These are phyloP conservation scores for Trichoderma gracile DNA, from an alignment of 2,329 filamentous ascomycete genomes.

Conservation along the genomic window DNA sequence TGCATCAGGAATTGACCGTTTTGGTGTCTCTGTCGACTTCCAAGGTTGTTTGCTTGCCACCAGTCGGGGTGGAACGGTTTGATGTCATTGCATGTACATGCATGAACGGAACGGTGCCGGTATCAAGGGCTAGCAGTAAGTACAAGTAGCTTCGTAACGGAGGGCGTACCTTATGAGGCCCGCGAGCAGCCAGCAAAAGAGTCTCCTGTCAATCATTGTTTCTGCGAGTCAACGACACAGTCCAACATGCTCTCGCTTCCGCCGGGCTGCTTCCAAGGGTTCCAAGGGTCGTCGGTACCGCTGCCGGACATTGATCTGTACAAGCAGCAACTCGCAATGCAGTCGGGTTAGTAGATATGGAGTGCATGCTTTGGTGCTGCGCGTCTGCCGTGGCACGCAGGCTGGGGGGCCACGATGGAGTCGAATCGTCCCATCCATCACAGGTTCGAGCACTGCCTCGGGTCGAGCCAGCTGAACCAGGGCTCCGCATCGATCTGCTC, in stretches of 20 bases:
- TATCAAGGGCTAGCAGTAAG: too few relatives aligned
- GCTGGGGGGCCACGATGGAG: constrained; percentile 3
- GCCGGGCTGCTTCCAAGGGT: not conserved
- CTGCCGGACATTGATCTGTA: too few relatives aligned
- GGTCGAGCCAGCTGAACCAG: constrained; percentile 12
- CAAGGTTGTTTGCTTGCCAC: constrained; percentile 4
- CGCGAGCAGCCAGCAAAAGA: not conserved
- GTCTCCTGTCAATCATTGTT: constrained; percentile 23
- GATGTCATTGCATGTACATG: constrained; percentile 1
- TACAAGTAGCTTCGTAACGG: too few relatives aligned
- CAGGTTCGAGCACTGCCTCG: constrained; percentile 14
- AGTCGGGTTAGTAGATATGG: too few relatives aligned
- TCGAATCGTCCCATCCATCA: not conserved
- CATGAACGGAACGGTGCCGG: too few relatives aligned
- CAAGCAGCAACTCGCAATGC: too few relatives aligned
- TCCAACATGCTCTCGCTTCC: not conserved
- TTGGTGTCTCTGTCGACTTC: too few relatives aligned
- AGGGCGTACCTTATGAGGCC: not conserved
- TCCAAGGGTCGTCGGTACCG: too few relatives aligned
- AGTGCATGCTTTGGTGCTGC: not conserved
- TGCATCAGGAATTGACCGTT: too few relatives aligned
- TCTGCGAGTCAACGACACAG: constrained; percentile 15
- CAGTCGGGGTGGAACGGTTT: constrained; percentile 11
- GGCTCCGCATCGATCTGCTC: not conserved
- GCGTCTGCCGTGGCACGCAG: constrained; percentile 18